These are phyloP conservation scores for Auriscalpium vulgare DNA, from an alignment of 768 basidiomycete genomes.

Conservation along the genomic window DNA sequence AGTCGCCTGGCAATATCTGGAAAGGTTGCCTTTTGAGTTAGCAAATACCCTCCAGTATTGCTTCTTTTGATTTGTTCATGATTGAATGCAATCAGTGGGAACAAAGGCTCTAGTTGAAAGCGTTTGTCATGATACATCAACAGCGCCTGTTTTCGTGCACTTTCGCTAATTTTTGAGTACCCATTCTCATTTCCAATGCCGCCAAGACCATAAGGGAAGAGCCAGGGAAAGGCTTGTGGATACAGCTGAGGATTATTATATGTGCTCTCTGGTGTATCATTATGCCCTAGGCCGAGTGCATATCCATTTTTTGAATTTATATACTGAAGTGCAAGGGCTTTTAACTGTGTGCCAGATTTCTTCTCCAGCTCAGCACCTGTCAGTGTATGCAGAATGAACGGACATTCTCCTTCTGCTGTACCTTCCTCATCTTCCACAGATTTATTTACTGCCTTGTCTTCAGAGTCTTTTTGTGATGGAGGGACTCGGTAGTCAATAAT, in stretches of 20 bases:
- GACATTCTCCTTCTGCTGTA: slow-evolving; percentile 23
- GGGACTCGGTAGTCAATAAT: slow-evolving; percentile 1
- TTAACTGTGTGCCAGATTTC: neutral
- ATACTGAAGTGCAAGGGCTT: slow-evolving; percentile 21
- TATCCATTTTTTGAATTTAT: slow-evolving; percentile 18
- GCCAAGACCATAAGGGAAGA: slow-evolving; percentile 34
- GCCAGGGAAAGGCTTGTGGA: slow-evolving; percentile 33
- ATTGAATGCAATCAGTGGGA: slow-evolving; percentile 32
- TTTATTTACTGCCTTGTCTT: slow-evolving; percentile 12
- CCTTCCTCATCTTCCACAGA: slow-evolving; percentile 25
- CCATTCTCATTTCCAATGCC: slow-evolving; percentile 21
- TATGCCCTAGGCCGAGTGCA: slow-evolving; percentile 25
- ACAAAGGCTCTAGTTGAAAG: slow-evolving; percentile 30
- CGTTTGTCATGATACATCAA: slow-evolving; percentile 33
- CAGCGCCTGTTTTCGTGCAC: slow-evolving; percentile 20
- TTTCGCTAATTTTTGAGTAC: slow-evolving; percentile 13
- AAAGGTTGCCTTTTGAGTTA: slow-evolving; percentile 6
- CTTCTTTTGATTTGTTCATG: slow-evolving; percentile 29
- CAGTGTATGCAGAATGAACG: slow-evolving; percentile 31
- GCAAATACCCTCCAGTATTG: slow-evolving; percentile 19
- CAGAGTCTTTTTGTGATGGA: neutral
- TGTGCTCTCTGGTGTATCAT: slow-evolving; percentile 19
- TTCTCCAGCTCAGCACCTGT: slow-evolving; percentile 17
- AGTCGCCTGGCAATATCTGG: slow-evolving; percentile 3
- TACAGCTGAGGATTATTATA: slow-evolving; percentile 28